A percentile compares a stretch with the other conserved stretches of the same genome.
Evolutionary conservation across 305 asterid species (phyloP).

Genomic region (Caryopteris hybrid): DNA sequence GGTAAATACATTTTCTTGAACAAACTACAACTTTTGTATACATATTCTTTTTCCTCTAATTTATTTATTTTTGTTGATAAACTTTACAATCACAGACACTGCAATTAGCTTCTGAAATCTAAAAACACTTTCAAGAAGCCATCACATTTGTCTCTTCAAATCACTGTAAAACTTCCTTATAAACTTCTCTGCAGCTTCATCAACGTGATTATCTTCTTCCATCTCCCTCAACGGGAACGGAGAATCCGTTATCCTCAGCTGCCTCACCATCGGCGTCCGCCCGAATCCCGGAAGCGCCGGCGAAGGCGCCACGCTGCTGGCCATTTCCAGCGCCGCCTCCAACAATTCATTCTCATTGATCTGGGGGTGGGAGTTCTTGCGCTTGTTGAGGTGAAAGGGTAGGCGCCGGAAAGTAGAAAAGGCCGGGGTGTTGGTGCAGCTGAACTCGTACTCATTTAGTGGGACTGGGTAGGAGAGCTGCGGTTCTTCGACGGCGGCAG

Average conservation of each 20-base stretch:
- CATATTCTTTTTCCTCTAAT: no score
- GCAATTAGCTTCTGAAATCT: not conserved
- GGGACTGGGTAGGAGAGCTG: slow-evolving; percentile 25
- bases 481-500: slow-evolving; percentile 13
- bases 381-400: slow-evolving; percentile 45
- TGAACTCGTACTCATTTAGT: slow-evolving; percentile 53
- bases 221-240: slow-evolving; percentile 45
- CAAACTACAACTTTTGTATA: no score
- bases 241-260: slow-evolving; percentile 69
- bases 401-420: slow-evolving; percentile 27
- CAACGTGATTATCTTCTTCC: slow-evolving; percentile 37
- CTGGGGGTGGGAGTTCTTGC: slow-evolving; percentile 15
- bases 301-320: slow-evolving; percentile 31
- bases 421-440: slow-evolving; percentile 61
- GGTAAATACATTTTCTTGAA: no score
- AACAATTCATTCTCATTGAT: slow-evolving; percentile 19
- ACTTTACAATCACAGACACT: not conserved
- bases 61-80: not conserved
- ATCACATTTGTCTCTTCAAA: slow-evolving; percentile 36
- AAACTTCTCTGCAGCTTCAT: slow-evolving; percentile 62
- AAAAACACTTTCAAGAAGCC: not conserved
- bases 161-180: slow-evolving; percentile 44
- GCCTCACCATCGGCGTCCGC: slow-evolving; percentile 58
- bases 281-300: slow-evolving; percentile 57
- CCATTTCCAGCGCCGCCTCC: slow-evolving; percentile 40